Conservation (phyloP, 805 yeast genomes). For the Cyberlindnera euphorbiae region DNA sequence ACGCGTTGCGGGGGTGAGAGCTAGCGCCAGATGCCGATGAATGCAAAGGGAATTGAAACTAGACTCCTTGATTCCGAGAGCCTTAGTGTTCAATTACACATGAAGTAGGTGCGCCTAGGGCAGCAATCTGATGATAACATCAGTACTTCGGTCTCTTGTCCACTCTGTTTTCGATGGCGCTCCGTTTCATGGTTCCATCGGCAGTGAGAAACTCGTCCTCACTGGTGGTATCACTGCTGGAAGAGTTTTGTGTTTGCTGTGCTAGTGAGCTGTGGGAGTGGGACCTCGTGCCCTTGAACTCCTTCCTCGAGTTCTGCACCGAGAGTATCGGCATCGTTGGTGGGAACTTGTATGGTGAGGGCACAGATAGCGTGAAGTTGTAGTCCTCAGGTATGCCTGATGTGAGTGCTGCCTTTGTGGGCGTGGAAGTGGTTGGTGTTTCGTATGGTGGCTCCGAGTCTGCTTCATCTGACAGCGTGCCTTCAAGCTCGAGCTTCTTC, state of each 20-base stretch:
- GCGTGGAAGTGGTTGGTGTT: background rate
- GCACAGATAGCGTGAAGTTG: constrained; percentile 15
- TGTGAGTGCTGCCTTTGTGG: background rate
- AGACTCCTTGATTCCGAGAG: no score
- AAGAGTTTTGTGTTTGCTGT: no score
- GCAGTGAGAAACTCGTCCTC: constrained; percentile 9
- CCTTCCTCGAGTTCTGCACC: constrained; percentile 2
- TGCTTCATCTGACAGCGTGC: constrained; percentile 4
- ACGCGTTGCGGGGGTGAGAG: no score
- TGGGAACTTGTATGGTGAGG: constrained; percentile 17
- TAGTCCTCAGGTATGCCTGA: constrained; percentile 14
- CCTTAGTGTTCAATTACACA: no score
- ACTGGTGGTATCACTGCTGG: no score
- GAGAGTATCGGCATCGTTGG: constrained; percentile 20
- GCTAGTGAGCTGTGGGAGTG: no score
- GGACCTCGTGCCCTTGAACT: background rate
- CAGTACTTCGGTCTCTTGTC: constrained; percentile 11
- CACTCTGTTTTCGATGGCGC: constrained; percentile 1
- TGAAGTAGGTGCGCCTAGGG: no score
- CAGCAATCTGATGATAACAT: background rate
- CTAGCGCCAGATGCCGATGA: no score
- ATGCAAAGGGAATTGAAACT: no score
- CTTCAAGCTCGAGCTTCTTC: constrained; percentile 39
- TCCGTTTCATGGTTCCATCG: constrained; percentile 6
- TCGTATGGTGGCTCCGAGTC: no score